Evolutionary conservation across 2,329 filamentous ascomycete genomes (phyloP).

Genomic region (Alternaria sp.): DNA sequence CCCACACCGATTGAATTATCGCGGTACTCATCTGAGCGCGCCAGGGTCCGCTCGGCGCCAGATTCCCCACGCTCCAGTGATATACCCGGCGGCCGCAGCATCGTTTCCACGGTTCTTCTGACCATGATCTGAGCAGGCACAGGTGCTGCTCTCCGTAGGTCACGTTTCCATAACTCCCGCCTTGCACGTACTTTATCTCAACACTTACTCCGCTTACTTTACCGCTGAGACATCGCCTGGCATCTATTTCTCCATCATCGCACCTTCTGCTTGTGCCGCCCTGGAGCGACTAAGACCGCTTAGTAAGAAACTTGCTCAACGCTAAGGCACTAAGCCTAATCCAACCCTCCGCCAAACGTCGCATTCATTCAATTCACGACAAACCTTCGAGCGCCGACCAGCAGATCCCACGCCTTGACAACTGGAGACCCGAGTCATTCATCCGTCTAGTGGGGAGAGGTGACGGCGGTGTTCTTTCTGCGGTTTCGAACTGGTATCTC

Average conservation of each 20-base stretch:
- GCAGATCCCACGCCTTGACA: constrained; percentile 28
- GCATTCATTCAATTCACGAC: constrained; percentile 27
- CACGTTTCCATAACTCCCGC: background rate
- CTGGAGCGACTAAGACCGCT: constrained; percentile 17
- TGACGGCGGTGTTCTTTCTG: constrained; percentile 15
- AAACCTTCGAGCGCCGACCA: constrained; percentile 21
- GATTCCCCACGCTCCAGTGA: constrained; percentile 18
- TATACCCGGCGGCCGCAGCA: constrained; percentile 11
- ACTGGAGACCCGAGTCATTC: constrained; percentile 19
- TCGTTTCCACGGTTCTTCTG: constrained; percentile 18
- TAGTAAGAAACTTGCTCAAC: constrained; percentile 33
- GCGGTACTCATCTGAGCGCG: constrained; percentile 18
- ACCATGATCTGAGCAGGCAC: constrained; percentile 4
- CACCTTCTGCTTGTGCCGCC: constrained; percentile 3
- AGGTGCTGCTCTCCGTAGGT: constrained; percentile 1
- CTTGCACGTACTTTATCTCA: background rate
- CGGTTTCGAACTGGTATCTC: constrained; percentile 16
- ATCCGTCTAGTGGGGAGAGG: constrained; percentile 14
- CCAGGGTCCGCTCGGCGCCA: constrained; percentile 10
- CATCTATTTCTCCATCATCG: background rate
- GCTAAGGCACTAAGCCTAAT: constrained; percentile 25
- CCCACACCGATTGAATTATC: constrained; percentile 1
- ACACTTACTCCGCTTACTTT: background rate
- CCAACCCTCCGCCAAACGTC: constrained; percentile 19
- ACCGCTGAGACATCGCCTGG: background rate